Conservation (phyloP, 1,284 basidiomycete species). For the Leccinum variabile region DNA sequence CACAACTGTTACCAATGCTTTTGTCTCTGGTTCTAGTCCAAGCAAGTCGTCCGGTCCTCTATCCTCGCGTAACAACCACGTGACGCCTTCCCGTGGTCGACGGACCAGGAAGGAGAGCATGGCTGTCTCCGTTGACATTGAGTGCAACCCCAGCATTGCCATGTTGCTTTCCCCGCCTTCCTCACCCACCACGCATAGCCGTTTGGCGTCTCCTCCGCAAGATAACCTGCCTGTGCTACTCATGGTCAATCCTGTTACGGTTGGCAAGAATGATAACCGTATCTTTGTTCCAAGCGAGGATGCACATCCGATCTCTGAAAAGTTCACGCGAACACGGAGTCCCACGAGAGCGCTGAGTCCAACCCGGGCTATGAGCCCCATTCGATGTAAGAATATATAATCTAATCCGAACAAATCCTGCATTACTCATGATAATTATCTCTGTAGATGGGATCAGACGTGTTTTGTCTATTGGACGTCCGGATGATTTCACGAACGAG, state of each 20-base stretch:
- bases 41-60: neutral
- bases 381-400: constrained; percentile 27
- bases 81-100: constrained; percentile 19
- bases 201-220: constrained; percentile 5
- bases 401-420: neutral
- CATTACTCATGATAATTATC: constrained; percentile 14
- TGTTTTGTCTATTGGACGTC: constrained; percentile 27
- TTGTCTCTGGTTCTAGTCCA: constrained; percentile 9
- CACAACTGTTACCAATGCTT: constrained; percentile 12
- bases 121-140: neutral
- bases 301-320: constrained; percentile 2
- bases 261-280: neutral
- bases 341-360: constrained; percentile 34
- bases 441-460: constrained; percentile 31
- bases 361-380: constrained; percentile 33
- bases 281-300: neutral
- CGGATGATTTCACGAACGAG: constrained; percentile 9
- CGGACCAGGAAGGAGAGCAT: constrained; percentile 17
- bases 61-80: neutral
- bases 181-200: constrained; percentile 15
- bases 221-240: constrained; percentile 7
- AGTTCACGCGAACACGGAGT: constrained; percentile 16
- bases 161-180: constrained; percentile 31
- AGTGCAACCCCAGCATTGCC: constrained; percentile 17
- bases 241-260: neutral